A percentile compares a stretch with the other conserved stretches of the same genome.
These are phyloP conservation scores for Suillus variegatus DNA, from an alignment of 768 basidiomycete genomes.

Conservation along the genomic window DNA sequence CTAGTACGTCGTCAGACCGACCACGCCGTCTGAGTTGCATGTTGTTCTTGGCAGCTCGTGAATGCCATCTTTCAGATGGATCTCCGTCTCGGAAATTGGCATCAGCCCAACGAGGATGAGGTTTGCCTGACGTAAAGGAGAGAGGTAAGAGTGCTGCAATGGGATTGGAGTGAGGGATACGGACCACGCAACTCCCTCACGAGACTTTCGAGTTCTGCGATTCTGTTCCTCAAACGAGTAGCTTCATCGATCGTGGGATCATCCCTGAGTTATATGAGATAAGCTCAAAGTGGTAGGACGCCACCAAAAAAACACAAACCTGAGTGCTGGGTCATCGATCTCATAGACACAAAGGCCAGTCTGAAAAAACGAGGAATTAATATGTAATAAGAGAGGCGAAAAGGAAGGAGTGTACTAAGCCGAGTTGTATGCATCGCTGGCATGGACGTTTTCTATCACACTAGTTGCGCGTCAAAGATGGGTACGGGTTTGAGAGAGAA, in stretches of 20 bases:
- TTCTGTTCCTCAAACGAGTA: conserved; percentile 81
- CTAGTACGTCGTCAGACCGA: conserved; percentile 38
- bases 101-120: conserved; percentile 86
- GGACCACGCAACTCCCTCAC: conserved; percentile 85
- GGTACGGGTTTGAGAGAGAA: neutral
- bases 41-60: conserved; percentile 71
- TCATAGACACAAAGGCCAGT: conserved; percentile 96
- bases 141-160: conserved; percentile 13
- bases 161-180: conserved; percentile 2
- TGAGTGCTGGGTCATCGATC: conserved; percentile 83
- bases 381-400: conserved; percentile 8
- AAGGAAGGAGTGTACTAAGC: conserved; percentile 55
- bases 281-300: neutral
- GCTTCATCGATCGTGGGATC: conserved; percentile 88
- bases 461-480: conserved; percentile 38
- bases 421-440: conserved; percentile 86
- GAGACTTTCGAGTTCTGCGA: conserved; percentile 86
- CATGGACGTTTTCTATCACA: conserved; percentile 93
- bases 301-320: conserved; percentile 42
- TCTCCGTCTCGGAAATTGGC: conserved; percentile 77
- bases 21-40: conserved; percentile 44
- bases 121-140: conserved; percentile 57
- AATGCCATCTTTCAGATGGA: conserved; percentile 85
- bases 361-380: conserved; percentile 37
- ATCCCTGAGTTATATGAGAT: conserved; percentile 48